phyloP scores from a whole-genome alignment of 2,329 filamentous ascomycete genomes.

The Aspergillus terreus region DNA sequence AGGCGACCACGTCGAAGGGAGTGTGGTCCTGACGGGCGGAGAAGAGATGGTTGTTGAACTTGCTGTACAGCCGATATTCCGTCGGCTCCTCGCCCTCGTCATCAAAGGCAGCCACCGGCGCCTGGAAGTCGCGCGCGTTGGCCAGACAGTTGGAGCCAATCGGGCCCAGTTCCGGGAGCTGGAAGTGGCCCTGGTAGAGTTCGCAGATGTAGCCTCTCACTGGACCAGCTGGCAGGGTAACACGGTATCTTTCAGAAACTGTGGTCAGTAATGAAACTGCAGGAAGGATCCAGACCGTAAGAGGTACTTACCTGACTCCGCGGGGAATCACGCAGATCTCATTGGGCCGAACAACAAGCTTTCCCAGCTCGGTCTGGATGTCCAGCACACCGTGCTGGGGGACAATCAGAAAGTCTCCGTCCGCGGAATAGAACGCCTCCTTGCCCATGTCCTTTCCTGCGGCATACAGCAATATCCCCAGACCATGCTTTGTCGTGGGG shows the following conservation, averaged over 20 bases:
- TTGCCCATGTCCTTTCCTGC: slow-evolving; percentile 75
- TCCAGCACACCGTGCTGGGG: slow-evolving; percentile 71
- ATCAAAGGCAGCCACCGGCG: slow-evolving; percentile 65
- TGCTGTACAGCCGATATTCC: slow-evolving; percentile 56
- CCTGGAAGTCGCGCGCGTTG: slow-evolving; percentile 71
- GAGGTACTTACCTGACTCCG: slow-evolving; percentile 53
- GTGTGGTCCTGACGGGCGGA: slow-evolving; percentile 63
- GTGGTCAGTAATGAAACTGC: not conserved
- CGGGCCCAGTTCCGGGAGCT: slow-evolving; percentile 67
- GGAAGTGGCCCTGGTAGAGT: slow-evolving; percentile 68
- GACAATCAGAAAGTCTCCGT: slow-evolving; percentile 75
- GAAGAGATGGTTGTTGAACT: slow-evolving; percentile 67
- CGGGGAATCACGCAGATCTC: slow-evolving; percentile 75
- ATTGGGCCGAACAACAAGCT: slow-evolving; percentile 69
- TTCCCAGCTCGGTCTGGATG: slow-evolving; percentile 73
- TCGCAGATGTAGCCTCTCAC: slow-evolving; percentile 72
- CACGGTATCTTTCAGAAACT: slow-evolving; percentile 53
- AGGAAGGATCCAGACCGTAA: not conserved
- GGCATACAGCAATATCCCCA: slow-evolving; percentile 78
- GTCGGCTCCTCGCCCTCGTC: slow-evolving; percentile 53
- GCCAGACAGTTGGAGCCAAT: slow-evolving; percentile 73
- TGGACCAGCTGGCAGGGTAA: slow-evolving; percentile 59
- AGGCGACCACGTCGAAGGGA: slow-evolving; percentile 75
- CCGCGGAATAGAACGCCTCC: slow-evolving; percentile 78
- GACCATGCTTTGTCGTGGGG: slow-evolving; percentile 70